phyloP scores from a whole-genome alignment of 805 yeast genomes.

The Metschnikowia dekortorum region DNA sequence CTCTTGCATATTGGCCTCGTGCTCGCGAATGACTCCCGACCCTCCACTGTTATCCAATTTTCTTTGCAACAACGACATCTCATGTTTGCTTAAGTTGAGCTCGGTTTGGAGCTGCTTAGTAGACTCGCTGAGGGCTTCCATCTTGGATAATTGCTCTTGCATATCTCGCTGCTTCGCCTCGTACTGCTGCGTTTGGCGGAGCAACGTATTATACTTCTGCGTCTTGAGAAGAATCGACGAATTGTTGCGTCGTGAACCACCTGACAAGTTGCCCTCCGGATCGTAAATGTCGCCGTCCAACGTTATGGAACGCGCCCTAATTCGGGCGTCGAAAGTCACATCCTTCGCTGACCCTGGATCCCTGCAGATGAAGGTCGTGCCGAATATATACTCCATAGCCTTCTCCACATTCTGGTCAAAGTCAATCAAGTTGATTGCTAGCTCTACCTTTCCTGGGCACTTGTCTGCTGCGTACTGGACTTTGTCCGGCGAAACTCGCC shows the following conservation, averaged over 20 bases:
- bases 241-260: conserved; percentile 74
- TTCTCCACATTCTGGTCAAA: conserved; percentile 64
- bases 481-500: conserved; percentile 46
- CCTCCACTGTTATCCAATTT: conserved; percentile 55
- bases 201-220: conserved; percentile 55
- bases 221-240: conserved; percentile 59
- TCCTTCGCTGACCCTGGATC: conserved; percentile 85
- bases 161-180: conserved; percentile 42
- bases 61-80: conserved; percentile 50
- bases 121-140: conserved; percentile 41
- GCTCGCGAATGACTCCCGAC: conserved; percentile 49
- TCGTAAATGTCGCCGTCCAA: conserved; percentile 92
- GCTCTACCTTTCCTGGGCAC: conserved; percentile 81
- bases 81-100: conserved; percentile 54
- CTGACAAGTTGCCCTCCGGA: conserved; percentile 93
- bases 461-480: conserved; percentile 65
- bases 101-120: conserved; percentile 58
- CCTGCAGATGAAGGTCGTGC: conserved; percentile 79
- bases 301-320: conserved; percentile 80
- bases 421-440: conserved; percentile 79
- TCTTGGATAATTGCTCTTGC: conserved; percentile 36
- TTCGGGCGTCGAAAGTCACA: conserved; percentile 81
- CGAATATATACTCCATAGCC: conserved; percentile 92
- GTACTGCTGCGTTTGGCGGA: conserved; percentile 34
- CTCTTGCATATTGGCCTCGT: conserved; percentile 43